These are phyloP conservation scores for Sparassis latifolia DNA, from an alignment of 1,284 basidiomycete species.

Conservation along the genomic window DNA sequence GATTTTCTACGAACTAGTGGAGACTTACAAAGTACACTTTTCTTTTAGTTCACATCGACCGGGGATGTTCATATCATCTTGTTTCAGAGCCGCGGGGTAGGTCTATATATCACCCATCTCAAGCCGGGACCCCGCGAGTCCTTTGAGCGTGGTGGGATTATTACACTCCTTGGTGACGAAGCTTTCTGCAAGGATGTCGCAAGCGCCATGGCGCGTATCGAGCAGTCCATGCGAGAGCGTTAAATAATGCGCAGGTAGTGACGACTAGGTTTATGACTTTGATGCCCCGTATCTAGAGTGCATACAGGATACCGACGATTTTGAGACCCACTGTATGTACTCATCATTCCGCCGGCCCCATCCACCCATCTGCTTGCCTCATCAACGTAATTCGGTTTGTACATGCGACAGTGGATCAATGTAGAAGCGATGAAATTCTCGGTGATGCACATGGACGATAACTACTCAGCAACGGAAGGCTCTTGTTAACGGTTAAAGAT, in stretches of 20 bases:
- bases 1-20: constrained; percentile 77
- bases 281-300: neutral
- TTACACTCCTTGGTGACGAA: constrained; percentile 56
- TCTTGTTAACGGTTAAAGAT: too few species aligned
- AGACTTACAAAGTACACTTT: constrained; percentile 60
- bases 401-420: too few species aligned
- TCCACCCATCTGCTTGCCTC: too few species aligned
- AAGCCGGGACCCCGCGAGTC: constrained; percentile 45
- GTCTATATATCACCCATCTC: constrained; percentile 77
- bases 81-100: constrained; percentile 58
- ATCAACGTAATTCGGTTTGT: too few species aligned
- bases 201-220: constrained; percentile 47
- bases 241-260: constrained; percentile 1
- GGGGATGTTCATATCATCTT: neutral
- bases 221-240: constrained; percentile 15
- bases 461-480: too few species aligned
- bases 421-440: too few species aligned
- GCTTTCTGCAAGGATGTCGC: constrained; percentile 71
- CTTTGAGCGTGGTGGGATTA: constrained; percentile 66
- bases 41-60: neutral
- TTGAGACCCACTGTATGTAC: too few species aligned
- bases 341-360: too few species aligned
- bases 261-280: neutral
- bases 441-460: too few species aligned
- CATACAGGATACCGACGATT: too few species aligned